These are phyloP conservation scores for Byssoonygena ceratinophila DNA, from an alignment of 2,329 filamentous ascomycete genomes.

Conservation along the genomic window DNA sequence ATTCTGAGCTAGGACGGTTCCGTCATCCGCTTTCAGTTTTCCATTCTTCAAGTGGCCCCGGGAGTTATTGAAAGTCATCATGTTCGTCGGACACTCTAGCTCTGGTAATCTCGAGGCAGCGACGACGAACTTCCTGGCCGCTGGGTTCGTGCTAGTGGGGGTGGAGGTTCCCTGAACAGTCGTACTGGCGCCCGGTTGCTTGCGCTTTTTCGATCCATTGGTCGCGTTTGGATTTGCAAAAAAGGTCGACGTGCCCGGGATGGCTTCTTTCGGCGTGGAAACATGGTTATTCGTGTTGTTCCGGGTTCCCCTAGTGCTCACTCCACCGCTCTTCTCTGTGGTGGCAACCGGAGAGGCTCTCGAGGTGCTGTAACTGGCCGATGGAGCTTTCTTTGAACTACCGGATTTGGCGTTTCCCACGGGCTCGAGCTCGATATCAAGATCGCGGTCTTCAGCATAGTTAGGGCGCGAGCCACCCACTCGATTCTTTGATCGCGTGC, in stretches of 20 bases:
- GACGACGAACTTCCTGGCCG: constrained; percentile 29
- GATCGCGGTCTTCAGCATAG: constrained; percentile 87
- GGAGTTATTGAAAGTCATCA: constrained; percentile 75
- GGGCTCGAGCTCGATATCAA: constrained; percentile 78
- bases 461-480: constrained; percentile 65
- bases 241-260: constrained; percentile 51
- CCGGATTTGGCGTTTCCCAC: constrained; percentile 23
- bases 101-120: constrained; percentile 22
- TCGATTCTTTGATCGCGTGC: constrained; percentile 86
- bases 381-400: constrained; percentile 25
- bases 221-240: constrained; percentile 40
- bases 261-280: constrained; percentile 35
- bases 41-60: constrained; percentile 61
- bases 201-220: constrained; percentile 67
- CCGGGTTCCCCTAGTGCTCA: constrained; percentile 33
- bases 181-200: constrained; percentile 49
- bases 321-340: constrained; percentile 30
- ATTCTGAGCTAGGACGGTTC: constrained; percentile 70
- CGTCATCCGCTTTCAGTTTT: constrained; percentile 79
- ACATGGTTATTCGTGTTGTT: constrained; percentile 28
- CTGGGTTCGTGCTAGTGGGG: constrained; percentile 10
- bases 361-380: constrained; percentile 20
- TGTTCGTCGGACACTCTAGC: constrained; percentile 55
- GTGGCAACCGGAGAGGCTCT: constrained; percentile 29
- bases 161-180: constrained; percentile 26